Base-by-base conservation (phyloP, 139 green algal species). In the Deuterostichococcus epilithicus region DNA sequence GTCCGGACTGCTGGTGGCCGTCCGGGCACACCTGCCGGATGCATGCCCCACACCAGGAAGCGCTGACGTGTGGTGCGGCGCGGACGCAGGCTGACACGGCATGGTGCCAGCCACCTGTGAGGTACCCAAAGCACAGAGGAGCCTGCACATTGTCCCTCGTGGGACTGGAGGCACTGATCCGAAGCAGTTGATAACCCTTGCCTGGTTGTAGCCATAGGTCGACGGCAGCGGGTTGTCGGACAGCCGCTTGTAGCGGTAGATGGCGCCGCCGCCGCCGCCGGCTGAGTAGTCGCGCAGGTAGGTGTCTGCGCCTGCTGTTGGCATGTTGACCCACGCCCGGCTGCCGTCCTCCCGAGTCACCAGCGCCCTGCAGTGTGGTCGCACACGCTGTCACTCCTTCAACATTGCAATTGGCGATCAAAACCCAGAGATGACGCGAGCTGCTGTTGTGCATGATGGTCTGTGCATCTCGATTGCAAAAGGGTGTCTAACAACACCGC, bases 181-280 rank as follows among this genome's bases (percentile, higher is more conserved):
- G n/a, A n/a, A n/a, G n/a, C 63, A 28, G 5, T 73, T 34, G 10
- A 23, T 5, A 38, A n/a, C 45, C 34, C 32, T 22, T n/a, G 81
- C 74, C 70, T 90, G 87, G 37, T 90, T 89, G 77, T 83, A 88
- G n/a, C 87, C 87, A 76, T 83, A 85, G 66, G 44, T 72, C 33
- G 15, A 72, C 45, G 3, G 30, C 39, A 2, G 34, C 28, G 13
- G 74, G 76, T 42, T 73, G 28, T 70, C 33, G 63, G 76, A 44
- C 52, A 71, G 22, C 4, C 81, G 67, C 76, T 86, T 87, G 47
- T 44, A 30, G 1, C 32, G 42, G 44, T 77, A 82, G 34, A 85
- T 72, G 65, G 45, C 86, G 28, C 81, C 83, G 34, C 38, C 25
- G 36, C 35, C 72, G 33, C 84, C 83, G 45, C 86, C 86, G 1